Percentiles rank a stretch among this genome's conserved stretches.
Evolutionary conservation across 2,329 filamentous ascomycete species (phyloP).

Genomic region (Fusarium virguliforme): DNA sequence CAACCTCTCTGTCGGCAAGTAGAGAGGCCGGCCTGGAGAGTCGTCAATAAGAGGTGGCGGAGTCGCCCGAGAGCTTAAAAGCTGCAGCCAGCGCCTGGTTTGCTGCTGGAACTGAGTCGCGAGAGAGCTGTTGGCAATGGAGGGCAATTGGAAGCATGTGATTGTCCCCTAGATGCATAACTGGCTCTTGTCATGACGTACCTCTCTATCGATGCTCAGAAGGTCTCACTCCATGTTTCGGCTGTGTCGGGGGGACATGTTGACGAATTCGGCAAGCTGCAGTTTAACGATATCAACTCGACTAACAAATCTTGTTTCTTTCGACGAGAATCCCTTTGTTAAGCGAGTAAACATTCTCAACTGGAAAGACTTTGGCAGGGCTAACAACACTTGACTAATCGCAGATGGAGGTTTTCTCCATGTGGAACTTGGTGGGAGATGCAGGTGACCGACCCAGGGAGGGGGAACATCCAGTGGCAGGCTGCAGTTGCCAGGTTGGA

Average conservation of each 20-base stretch:
- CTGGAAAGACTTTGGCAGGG: constrained; percentile 17
- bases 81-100: constrained; percentile 6
- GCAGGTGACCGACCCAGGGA: constrained; percentile 48
- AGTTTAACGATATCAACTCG: constrained; percentile 6
- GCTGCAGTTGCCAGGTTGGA: too few relatives aligned
- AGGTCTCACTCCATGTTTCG: constrained; percentile 32
- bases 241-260: constrained; percentile 39
- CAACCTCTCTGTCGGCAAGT: constrained; percentile 19
- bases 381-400: too few relatives aligned
- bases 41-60: constrained; percentile 28
- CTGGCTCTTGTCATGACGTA: too few relatives aligned
- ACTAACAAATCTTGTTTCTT: constrained; percentile 3
- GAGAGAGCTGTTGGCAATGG: constrained; percentile 39
- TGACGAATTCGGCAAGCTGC: constrained; percentile 27
- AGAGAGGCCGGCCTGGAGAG: constrained; percentile 3
- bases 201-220: too few relatives aligned
- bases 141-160: constrained; percentile 49
- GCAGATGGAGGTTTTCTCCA: too few relatives aligned
- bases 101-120: constrained; percentile 37
- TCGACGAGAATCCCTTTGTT: neutral
- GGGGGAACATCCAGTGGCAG: constrained; percentile 36
- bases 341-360: constrained; percentile 1
- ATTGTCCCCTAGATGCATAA: constrained; percentile 50
- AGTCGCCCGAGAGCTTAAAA: constrained; percentile 32
- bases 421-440: constrained; percentile 34